Conservation (phyloP, 257 asterid genomes). For the Rauvolfia tetraphylla region DNA sequence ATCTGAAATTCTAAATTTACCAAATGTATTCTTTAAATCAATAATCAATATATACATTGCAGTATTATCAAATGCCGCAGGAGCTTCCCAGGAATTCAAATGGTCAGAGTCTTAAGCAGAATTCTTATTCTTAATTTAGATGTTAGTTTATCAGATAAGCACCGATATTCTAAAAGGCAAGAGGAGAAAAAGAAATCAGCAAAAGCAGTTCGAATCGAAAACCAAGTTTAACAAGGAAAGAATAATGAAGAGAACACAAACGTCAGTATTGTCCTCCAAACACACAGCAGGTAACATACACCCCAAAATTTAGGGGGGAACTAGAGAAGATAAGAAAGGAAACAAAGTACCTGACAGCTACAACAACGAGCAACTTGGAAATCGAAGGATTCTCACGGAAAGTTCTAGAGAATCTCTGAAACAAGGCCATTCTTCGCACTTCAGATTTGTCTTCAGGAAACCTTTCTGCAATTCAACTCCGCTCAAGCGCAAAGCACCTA, state of each 20-base stretch:
- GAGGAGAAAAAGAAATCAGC: background rate
- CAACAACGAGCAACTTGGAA: conserved; percentile 51
- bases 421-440: conserved; percentile 45
- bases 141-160: background rate
- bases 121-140: background rate
- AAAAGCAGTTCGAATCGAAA: background rate
- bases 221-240: background rate
- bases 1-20: background rate
- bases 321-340: conserved; percentile 2
- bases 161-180: background rate
- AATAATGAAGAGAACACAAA: background rate
- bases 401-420: conserved; percentile 51
- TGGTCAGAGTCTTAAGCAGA: background rate
- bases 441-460: background rate
- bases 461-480: background rate
- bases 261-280: background rate
- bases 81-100: background rate
- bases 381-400: conserved; percentile 57
- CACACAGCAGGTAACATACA: background rate
- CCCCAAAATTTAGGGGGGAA: background rate
- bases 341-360: conserved; percentile 55
- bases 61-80: background rate
- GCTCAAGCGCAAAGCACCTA: background rate
- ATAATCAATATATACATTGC: background rate
- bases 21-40: background rate